Evolutionary conservation across 192 early-diverging fungal species (phyloP), one percentile per base, ranked within the genome.

Genomic region (Gaertneriomyces sp.): DNA sequence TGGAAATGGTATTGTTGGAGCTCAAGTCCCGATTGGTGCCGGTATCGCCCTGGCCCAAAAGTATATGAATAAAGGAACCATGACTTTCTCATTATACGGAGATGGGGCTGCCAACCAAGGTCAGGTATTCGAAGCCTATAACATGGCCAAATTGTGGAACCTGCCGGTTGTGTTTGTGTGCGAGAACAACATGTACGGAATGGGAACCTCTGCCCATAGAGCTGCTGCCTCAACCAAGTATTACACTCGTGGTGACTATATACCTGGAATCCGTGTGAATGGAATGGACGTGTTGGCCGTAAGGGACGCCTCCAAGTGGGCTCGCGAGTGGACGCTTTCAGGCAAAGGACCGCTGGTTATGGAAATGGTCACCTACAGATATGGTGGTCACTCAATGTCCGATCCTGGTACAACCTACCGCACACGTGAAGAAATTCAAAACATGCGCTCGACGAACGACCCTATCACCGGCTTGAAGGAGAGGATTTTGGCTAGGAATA

Each of bases 311-410:
- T 84, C 82, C 72, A 78, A 79, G 44, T 90, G 85, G 68, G 93
- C 93, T 53, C 89, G 93, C 69, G 84, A 96, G 71, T 95, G 89
- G 87, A 85, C 87, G 4, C 60, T 84, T 46, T 69, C 74, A 54
- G 93, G 86, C 69, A 89, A 95, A 63, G 96, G 96, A 10, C 94
- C 96, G 43, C 72, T 97, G 58, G 85, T 98, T 33, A 82, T 96
- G 76, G 94, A 98, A 84, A 86, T 96, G 85, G 88, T 89, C 69
- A 98, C 96, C 38, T 98, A 98, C 84, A 92, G 94, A 58, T 98
- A 98, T 80, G 96, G 94, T 78, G 96, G 96, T 59, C 96, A 98
- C 91, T 98, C 96, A 68, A 98, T 98, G 96, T 98, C 94, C 61
- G 94, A 98, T 79, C 96, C 94, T 20, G 96, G 96, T 68, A 98